These are phyloP conservation scores for Amanita inopinata DNA, from an alignment of 768 basidiomycete genomes.

Conservation along the genomic window DNA sequence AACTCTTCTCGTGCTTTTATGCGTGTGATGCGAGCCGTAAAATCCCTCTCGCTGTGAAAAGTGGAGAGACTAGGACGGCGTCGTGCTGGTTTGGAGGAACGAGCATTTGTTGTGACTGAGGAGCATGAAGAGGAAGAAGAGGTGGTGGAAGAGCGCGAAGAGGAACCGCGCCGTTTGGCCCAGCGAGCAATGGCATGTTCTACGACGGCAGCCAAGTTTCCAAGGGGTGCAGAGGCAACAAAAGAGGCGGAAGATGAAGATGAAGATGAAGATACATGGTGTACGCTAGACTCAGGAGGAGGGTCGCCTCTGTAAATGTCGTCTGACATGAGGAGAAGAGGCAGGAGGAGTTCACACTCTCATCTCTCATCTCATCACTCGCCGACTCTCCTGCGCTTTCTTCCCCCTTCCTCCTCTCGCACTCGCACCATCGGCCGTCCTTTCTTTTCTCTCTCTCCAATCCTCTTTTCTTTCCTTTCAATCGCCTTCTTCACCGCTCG, in stretches of 20 bases:
- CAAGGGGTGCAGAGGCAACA: constrained; percentile 32
- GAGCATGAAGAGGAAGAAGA: constrained; percentile 37
- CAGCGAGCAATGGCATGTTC: constrained; percentile 66
- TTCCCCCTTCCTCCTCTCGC: constrained; percentile 10
- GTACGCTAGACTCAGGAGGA: constrained; percentile 22
- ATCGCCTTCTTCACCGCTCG: constrained; percentile 79
- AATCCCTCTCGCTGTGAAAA: constrained; percentile 47
- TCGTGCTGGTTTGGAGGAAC: constrained; percentile 33
- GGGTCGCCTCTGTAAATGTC: constrained; percentile 58
- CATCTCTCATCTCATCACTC: too few species aligned
- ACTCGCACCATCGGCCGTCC: constrained; percentile 43
- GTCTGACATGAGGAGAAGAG: constrained; percentile 10
- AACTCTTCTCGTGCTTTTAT: constrained; percentile 54
- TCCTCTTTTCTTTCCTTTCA: constrained; percentile 83
- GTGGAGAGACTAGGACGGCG: constrained; percentile 41
- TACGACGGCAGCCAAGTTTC: constrained; percentile 49
- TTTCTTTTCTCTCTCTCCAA: constrained; percentile 83
- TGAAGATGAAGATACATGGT: constrained; percentile 23
- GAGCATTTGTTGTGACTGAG: constrained; percentile 31
- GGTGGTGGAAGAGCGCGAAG: constrained; percentile 35
- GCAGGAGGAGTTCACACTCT: background rate
- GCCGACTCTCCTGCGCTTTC: constrained; percentile 4
- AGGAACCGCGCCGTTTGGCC: constrained; percentile 37
- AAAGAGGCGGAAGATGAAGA: constrained; percentile 34
- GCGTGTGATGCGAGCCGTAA: constrained; percentile 48